Base-by-base conservation (phyloP, 768 basidiomycete genomes). In the Naematelia aurantialba region DNA sequence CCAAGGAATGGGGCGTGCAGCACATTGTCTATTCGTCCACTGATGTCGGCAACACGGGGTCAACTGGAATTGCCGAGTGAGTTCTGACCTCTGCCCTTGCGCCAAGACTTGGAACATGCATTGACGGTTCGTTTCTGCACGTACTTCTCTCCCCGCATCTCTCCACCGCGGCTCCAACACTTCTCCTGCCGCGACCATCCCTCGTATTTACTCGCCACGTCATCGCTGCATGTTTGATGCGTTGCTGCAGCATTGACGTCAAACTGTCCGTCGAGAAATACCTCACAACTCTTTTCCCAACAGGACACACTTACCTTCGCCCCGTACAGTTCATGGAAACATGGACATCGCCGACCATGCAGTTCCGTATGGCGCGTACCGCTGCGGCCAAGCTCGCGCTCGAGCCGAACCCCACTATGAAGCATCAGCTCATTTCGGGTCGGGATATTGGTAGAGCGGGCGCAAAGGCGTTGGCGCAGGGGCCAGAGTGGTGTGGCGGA, bases 241-340 rank as follows among this genome's bases (percentile, higher is more conserved):
- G n/a, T n/a, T n/a, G n/a, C n/a, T 27, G 4, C 17, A 66, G 63
- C 21, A 63, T 61, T 53, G 66, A 67, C 34, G 51, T 52, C 44
- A 67, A 67, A 31, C 30, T 62, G 42, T 49, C 31, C 11, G 66
- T 67, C 45, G 66, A 67, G 44, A 63, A 61, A 13, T 45, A 67
- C 50, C 60, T 67, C 52, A 5, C n/a, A 10, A 61, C 62, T 10
- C 52, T 67, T n/a, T 39, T 39, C 34, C 45, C 58, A 3, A 54
- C 52, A 26, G 14, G n/a, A 22, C 44, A 61, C 31, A 60, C 58
- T 24, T 58, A 63, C 54, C 56, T 67, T 26, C 59, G 60, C 19
- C 62, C 66, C 22, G 62, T 53, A 17, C 66, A 67, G 45, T 67
- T 67, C 62, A 67, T 67, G 66, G 66, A 67, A 14, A 63, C 55